phyloP scores from a whole-genome alignment of 306 rosid genomes.

The Lathyrus aphaca region DNA sequence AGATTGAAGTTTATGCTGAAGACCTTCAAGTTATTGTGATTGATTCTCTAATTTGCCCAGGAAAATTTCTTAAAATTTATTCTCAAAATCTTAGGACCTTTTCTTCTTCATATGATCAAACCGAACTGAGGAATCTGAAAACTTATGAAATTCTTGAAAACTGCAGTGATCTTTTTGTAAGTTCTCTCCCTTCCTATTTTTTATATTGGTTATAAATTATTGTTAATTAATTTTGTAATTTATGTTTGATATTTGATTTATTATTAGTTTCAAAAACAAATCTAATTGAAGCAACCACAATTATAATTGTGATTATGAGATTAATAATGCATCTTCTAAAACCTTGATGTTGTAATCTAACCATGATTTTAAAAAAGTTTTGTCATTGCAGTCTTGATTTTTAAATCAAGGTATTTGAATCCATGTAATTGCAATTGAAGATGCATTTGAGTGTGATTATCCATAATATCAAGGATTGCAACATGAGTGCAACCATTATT shows the following conservation, averaged over 20 bases:
- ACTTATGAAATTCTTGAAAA: background rate
- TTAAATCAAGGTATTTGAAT: too few relatives aligned
- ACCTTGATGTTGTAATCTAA: too few relatives aligned
- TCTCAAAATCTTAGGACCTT: background rate
- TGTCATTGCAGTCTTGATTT: too few relatives aligned
- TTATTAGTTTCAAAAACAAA: background rate
- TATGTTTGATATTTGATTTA: background rate
- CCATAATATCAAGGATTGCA: too few relatives aligned
- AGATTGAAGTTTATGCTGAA: slow-evolving; percentile 15
- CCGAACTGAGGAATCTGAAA: background rate
- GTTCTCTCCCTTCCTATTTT: background rate
- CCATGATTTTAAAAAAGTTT: too few relatives aligned
- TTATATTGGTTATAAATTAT: background rate
- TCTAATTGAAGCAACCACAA: background rate
- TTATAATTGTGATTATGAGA: background rate
- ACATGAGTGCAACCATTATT: too few relatives aligned
- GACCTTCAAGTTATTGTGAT: slow-evolving; percentile 1
- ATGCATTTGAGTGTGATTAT: too few relatives aligned
- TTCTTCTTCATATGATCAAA: background rate
- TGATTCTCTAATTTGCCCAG: background rate
- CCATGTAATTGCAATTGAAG: too few relatives aligned
- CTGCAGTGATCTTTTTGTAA: background rate
- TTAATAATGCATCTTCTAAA: too few relatives aligned
- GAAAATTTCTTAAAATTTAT: background rate
- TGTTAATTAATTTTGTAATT: background rate